A percentile compares a stretch with the other conserved stretches of the same genome.
These are phyloP conservation scores for Vachellia pachyceras DNA, from an alignment of 306 rosid species.

Conservation along the genomic window DNA sequence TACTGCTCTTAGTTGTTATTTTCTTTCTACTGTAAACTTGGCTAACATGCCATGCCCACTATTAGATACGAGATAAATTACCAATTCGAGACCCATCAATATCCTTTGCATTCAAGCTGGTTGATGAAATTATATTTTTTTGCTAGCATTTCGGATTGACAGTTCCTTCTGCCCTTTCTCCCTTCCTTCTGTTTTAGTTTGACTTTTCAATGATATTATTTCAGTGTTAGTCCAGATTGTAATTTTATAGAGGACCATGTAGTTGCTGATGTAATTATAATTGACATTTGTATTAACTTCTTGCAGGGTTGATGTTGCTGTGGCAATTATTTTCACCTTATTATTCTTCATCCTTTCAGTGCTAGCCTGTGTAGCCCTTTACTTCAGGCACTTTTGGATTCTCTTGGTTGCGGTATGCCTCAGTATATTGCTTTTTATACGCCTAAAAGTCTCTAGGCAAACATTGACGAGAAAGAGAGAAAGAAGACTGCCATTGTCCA, in stretches of 20 bases:
- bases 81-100: not conserved
- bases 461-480: conserved; percentile 51
- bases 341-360: conserved; percentile 40
- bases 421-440: conserved; percentile 40
- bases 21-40: not conserved
- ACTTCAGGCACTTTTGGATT: conserved; percentile 46
- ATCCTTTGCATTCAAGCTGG: conserved; percentile 13
- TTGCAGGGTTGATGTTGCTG: conserved; percentile 59
- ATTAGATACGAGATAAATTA: not conserved
- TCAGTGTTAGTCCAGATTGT: not conserved
- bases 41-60: not conserved
- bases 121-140: conserved; percentile 25
- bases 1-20: not conserved
- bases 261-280: conserved; percentile 14
- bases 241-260: conserved; percentile 8
- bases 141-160: not conserved
- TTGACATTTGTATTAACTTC: conserved; percentile 31
- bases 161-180: conserved; percentile 13
- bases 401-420: conserved; percentile 41
- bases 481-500: conserved; percentile 55
- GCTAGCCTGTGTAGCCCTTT: conserved; percentile 44
- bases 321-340: conserved; percentile 45
- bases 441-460: conserved; percentile 47
- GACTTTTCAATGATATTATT: conserved; percentile 18
- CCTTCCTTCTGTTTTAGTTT: conserved; percentile 11